Conservation (phyloP, 2,329 filamentous ascomycete species). For the Phaeosphaeriaceae sp. region DNA sequence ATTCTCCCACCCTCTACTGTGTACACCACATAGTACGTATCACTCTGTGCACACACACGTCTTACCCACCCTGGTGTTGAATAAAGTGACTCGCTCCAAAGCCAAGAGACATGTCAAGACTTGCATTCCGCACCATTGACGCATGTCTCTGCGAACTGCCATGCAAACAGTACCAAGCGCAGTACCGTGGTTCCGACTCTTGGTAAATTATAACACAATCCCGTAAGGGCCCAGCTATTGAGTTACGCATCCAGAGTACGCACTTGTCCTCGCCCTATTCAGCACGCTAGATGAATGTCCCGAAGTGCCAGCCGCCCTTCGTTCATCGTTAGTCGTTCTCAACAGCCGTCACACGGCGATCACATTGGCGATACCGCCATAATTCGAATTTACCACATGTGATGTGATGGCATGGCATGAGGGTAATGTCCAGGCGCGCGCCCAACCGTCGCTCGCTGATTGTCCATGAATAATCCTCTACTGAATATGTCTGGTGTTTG, state of each 20-base stretch:
- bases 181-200: no score
- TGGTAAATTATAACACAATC: no score
- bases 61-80: constrained; percentile 7
- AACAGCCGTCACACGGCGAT: constrained; percentile 22
- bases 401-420: constrained; percentile 20
- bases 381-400: constrained; percentile 23
- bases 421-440: constrained; percentile 30
- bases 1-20: no score
- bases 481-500: no score
- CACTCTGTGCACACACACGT: constrained; percentile 3
- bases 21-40: no score
- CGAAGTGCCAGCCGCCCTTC: constrained; percentile 21
- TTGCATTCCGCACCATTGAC: constrained; percentile 9
- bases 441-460: constrained; percentile 25
- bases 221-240: no score
- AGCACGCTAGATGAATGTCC: constrained; percentile 3
- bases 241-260: no score
- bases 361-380: constrained; percentile 14
- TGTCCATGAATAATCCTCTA: no score
- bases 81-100: constrained; percentile 16
- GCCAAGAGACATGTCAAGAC: no score
- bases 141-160: neutral
- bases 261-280: neutral
- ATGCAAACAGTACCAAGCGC: no score
- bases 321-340: no score